Conservation (phyloP, 2,329 filamentous ascomycete species). For the Venturia pyrina region DNA sequence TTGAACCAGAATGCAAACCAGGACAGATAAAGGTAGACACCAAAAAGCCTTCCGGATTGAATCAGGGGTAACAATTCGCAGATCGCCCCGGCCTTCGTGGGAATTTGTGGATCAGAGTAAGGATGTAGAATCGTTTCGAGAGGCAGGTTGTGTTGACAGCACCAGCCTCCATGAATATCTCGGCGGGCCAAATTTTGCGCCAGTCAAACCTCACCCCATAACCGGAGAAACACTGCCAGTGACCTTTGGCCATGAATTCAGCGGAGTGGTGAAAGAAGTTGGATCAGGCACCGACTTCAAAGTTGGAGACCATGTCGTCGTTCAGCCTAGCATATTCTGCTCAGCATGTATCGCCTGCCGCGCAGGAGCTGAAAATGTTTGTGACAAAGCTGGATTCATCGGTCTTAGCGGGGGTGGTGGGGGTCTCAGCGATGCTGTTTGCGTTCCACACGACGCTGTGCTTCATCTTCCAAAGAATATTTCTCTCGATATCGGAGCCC, state of each 20-base stretch:
- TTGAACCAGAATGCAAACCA: constrained; percentile 17
- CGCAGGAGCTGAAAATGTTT: constrained; percentile 17
- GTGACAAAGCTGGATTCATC: constrained; percentile 19
- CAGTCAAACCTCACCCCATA: constrained; percentile 17
- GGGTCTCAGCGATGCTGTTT: constrained; percentile 20
- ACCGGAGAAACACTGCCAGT: constrained; percentile 19
- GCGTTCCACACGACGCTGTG: constrained; percentile 17
- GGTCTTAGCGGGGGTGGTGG: constrained; percentile 20
- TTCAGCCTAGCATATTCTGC: constrained; percentile 24
- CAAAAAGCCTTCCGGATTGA: constrained; percentile 19
- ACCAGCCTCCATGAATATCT: constrained; percentile 44
- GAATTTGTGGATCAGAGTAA: constrained; percentile 39
- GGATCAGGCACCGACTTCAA: constrained; percentile 17
- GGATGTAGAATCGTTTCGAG: background rate
- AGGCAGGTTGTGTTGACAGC: background rate
- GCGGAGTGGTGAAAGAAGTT: constrained; percentile 19
- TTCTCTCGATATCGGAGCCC: constrained; percentile 19
- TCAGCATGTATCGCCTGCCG: constrained; percentile 18
- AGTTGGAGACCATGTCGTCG: constrained; percentile 21
- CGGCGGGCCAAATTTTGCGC: constrained; percentile 21
- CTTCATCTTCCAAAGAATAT: constrained; percentile 17
- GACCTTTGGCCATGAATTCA: constrained; percentile 25
- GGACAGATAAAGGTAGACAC: constrained; percentile 22
- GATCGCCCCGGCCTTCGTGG: constrained; percentile 38
- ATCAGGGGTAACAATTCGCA: constrained; percentile 12